Conservation (phyloP, 768 basidiomycete genomes). For the Pisolithus tinctorius region DNA sequence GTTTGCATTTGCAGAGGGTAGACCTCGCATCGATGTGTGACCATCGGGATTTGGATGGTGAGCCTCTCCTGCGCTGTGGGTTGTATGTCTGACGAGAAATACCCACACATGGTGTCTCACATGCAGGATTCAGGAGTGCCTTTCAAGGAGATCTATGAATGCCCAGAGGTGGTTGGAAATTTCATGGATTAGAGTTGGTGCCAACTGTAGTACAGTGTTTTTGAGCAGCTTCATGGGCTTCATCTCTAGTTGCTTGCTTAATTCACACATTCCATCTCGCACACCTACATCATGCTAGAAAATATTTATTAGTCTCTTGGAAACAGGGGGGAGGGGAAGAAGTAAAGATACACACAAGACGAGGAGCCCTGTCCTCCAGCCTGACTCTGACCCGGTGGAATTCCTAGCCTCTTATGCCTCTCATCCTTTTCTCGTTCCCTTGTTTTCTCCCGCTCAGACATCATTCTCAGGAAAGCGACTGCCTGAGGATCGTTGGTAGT, state of each 20-base stretch:
- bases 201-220: background rate
- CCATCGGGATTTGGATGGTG: slow-evolving; percentile 60
- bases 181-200: background rate
- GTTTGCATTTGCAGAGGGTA: slow-evolving; percentile 69
- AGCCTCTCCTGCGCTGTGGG: slow-evolving; percentile 6
- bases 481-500: slow-evolving; percentile 6
- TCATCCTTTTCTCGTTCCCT: slow-evolving; percentile 20
- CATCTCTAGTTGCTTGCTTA: background rate
- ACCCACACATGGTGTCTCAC: background rate
- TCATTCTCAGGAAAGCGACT: slow-evolving; percentile 9
- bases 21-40: slow-evolving; percentile 78
- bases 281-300: background rate
- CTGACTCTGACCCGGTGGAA: slow-evolving; percentile 17
- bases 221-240: background rate
- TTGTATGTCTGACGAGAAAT: background rate
- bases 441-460: slow-evolving; percentile 16
- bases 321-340: background rate
- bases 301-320: background rate
- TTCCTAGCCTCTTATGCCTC: slow-evolving; percentile 20
- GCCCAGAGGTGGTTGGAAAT: background rate
- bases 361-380: background rate
- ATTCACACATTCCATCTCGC: background rate
- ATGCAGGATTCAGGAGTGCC: slow-evolving; percentile 6
- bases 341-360: slow-evolving; percentile 8
- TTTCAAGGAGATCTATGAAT: slow-evolving; percentile 1